Evolutionary conservation across 148 eudicot species (phyloP).

Genomic region (Cornus controversa): DNA sequence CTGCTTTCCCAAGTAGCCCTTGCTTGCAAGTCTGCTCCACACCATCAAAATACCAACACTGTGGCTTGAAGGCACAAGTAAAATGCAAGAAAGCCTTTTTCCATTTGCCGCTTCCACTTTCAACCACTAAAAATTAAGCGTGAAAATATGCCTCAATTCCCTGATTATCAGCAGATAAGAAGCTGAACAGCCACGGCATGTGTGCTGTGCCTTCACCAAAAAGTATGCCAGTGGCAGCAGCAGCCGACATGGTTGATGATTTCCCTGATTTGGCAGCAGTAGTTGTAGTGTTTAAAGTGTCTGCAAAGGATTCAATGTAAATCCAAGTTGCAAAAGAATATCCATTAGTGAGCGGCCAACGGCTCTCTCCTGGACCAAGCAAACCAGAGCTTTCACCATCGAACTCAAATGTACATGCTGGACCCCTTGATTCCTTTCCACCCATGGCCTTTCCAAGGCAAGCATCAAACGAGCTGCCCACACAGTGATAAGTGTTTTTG

Average conservation of each 20-base stretch:
- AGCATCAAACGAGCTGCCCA: constrained; percentile 83
- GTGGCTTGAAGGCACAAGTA: constrained; percentile 97
- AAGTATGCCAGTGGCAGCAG: constrained; percentile 96
- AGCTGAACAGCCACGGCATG: constrained; percentile 97
- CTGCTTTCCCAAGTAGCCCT: constrained; percentile 91
- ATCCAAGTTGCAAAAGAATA: constrained; percentile 98
- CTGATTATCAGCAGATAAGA: constrained; percentile 94
- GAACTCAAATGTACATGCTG: constrained; percentile 90
- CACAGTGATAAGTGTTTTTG: constrained; percentile 49
- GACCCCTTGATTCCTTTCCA: constrained; percentile 94
- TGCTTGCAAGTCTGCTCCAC: constrained; percentile 93
- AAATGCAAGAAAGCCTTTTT: constrained; percentile 94
- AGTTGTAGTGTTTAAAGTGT: constrained; percentile 88
- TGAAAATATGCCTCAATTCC: constrained; percentile 98
- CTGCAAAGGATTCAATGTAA: constrained; percentile 94
- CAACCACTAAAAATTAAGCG: constrained; percentile 98
- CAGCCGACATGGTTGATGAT: constrained; percentile 96
- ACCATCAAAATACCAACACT: constrained; percentile 96
- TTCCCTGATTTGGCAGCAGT: constrained; percentile 95
- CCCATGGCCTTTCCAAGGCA: constrained; percentile 86
- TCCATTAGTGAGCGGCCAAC: constrained; percentile 95
- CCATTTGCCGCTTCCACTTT: constrained; percentile 87
- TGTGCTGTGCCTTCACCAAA: constrained; percentile 99
- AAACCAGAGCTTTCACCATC: constrained; percentile 99
- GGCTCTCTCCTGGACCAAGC: constrained; percentile 97